A percentile compares a stretch with the other conserved stretches of the same genome.
phyloP scores from a whole-genome alignment of 805 yeast genomes.

The Nakazawaea ishiwadae region DNA sequence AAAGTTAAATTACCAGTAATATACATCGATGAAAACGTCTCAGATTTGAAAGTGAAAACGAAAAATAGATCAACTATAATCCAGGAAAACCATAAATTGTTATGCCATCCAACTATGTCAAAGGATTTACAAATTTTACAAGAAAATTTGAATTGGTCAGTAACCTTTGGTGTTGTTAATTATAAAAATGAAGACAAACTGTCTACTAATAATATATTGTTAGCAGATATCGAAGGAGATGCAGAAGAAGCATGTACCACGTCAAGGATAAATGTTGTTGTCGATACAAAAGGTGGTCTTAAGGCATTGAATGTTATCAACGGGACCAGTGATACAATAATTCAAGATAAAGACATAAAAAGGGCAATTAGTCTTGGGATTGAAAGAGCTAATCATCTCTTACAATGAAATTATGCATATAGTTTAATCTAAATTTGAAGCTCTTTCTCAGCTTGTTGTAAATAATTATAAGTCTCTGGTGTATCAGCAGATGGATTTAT shows the following conservation, averaged over 20 bases:
- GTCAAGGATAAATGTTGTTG: slow-evolving; percentile 47
- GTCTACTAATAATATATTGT: slow-evolving; percentile 33
- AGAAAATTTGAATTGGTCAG: slow-evolving; percentile 35
- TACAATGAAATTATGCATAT: slow-evolving; percentile 3
- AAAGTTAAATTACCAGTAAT: slow-evolving; percentile 62
- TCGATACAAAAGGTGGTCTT: slow-evolving; percentile 11
- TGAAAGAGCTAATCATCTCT: slow-evolving; percentile 37
- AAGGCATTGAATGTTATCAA: slow-evolving; percentile 24
- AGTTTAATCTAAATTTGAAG: not conserved
- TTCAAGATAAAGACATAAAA: slow-evolving; percentile 42
- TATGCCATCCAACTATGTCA: slow-evolving; percentile 46
- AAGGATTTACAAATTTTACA: slow-evolving; percentile 34
- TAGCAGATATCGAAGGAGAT: slow-evolving; percentile 81
- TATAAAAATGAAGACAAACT: slow-evolving; percentile 28
- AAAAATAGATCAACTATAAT: slow-evolving; percentile 45
- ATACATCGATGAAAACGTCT: slow-evolving; percentile 59
- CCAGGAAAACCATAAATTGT: slow-evolving; percentile 45
- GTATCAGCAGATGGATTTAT: slow-evolving; percentile 22
- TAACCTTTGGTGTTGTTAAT: slow-evolving; percentile 58
- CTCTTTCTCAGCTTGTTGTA: not conserved
- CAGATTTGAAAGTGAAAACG: slow-evolving; percentile 45
- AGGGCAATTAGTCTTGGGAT: slow-evolving; percentile 44
- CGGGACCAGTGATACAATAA: slow-evolving; percentile 41
- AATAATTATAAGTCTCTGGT: slow-evolving; percentile 4
- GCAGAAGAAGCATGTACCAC: slow-evolving; percentile 66